Percentiles rank a stretch among this genome's conserved stretches.
Evolutionary conservation across 768 basidiomycete genomes (phyloP).

Genomic region (Lanmaoa pseudosensibilis): DNA sequence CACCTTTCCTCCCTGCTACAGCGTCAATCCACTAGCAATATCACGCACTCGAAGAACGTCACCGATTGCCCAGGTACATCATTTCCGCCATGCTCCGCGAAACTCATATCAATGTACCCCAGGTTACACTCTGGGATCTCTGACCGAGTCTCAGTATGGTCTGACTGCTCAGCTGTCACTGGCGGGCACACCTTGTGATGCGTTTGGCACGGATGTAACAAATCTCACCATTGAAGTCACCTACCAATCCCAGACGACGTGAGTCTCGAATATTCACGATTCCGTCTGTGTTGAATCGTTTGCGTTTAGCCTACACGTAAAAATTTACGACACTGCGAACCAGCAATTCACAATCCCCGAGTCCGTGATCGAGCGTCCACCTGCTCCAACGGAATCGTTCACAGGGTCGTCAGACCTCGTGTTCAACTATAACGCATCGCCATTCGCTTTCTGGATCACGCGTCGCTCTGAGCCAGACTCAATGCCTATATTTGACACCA

Average conservation of each 20-base stretch:
- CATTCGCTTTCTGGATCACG: constrained; percentile 82
- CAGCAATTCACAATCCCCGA: constrained; percentile 68
- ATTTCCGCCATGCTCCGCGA: background rate
- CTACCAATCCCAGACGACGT: constrained; percentile 60
- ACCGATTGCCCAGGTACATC: constrained; percentile 33
- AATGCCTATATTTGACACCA: constrained; percentile 69
- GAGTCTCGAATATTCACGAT: constrained; percentile 5
- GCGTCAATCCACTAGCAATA: constrained; percentile 2
- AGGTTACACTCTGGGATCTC: constrained; percentile 56
- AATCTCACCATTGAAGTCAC: constrained; percentile 65
- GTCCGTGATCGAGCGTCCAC: constrained; percentile 47
- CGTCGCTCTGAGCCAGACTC: constrained; percentile 57
- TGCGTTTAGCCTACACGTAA: constrained; percentile 56
- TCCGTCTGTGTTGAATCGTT: background rate
- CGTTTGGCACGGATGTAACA: constrained; percentile 59
- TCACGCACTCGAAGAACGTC: constrained; percentile 29
- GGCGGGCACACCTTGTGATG: constrained; percentile 58
- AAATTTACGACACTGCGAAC: constrained; percentile 60
- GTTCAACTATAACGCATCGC: constrained; percentile 63
- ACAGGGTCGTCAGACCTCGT: constrained; percentile 55
- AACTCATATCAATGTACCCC: background rate
- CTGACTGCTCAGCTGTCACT: constrained; percentile 56
- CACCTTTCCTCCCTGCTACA: constrained; percentile 8
- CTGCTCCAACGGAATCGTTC: constrained; percentile 35
- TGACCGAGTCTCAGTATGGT: constrained; percentile 46